Evolutionary conservation across 2,329 filamentous ascomycete genomes (phyloP).

Genomic region (Pseudogymnoascus pannorum): DNA sequence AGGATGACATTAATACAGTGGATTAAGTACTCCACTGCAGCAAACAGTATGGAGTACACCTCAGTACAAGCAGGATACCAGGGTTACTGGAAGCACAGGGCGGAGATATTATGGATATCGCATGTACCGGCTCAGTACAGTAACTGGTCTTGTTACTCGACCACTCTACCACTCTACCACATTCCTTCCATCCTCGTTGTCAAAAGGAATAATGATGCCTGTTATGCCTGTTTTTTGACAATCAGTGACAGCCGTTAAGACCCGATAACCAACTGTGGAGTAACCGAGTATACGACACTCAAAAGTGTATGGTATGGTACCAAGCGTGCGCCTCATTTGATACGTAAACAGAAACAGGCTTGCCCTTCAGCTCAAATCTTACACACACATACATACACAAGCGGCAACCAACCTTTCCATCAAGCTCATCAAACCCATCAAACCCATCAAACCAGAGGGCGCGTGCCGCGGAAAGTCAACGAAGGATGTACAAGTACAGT

Average conservation of each 20-base stretch:
- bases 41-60: background rate
- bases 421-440: too few relatives aligned
- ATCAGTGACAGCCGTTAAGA: background rate
- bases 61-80: constrained; percentile 1
- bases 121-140: background rate
- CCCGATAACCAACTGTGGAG: too few relatives aligned
- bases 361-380: background rate
- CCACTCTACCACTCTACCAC: background rate
- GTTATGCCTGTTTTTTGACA: background rate
- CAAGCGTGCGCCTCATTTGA: background rate
- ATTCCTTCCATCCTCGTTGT: background rate
- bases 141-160: background rate
- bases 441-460: background rate
- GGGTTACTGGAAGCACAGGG: background rate
- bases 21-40: background rate
- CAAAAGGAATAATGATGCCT: constrained; percentile 3
- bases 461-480: background rate
- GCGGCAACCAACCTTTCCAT: background rate
- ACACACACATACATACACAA: background rate
- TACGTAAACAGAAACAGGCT: background rate
- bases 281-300: too few relatives aligned
- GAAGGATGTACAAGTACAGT: constrained; percentile 2
- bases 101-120: background rate
- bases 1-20: background rate
- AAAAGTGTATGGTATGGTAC: too few relatives aligned